Conservation (phyloP, 169 alveolate species). For the Plasmodium adleri region DNA sequence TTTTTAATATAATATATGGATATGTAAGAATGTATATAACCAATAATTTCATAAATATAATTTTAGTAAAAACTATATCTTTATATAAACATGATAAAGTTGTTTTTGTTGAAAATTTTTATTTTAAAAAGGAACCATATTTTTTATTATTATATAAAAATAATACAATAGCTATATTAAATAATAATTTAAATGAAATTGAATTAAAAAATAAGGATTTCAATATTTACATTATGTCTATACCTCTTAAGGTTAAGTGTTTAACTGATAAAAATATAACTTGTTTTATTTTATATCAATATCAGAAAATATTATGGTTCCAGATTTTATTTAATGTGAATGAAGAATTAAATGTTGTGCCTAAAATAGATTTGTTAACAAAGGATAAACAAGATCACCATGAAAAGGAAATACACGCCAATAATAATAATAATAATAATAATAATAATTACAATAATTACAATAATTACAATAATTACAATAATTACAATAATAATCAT, state of each 20-base stretch:
- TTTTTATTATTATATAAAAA: conserved; percentile 16
- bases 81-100: neutral
- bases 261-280: neutral
- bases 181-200: conserved; percentile 21
- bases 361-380: no score
- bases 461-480: neutral
- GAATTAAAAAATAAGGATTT: neutral
- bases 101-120: conserved; percentile 8
- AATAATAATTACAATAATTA: neutral
- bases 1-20: conserved; percentile 8
- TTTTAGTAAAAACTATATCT: neutral
- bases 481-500: no score
- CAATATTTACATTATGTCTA: neutral
- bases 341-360: no score
- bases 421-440: neutral
- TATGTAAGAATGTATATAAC: conserved; percentile 24
- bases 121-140: neutral
- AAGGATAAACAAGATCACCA: no score
- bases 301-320: conserved; percentile 58
- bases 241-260: conserved; percentile 47
- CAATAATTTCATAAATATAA: neutral
- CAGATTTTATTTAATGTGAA: no score
- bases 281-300: conserved; percentile 45
- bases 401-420: neutral
- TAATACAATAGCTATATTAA: conserved; percentile 10